phyloP scores from a whole-genome alignment of 345 rosid species.

The Eucalyptus curtisii region DNA sequence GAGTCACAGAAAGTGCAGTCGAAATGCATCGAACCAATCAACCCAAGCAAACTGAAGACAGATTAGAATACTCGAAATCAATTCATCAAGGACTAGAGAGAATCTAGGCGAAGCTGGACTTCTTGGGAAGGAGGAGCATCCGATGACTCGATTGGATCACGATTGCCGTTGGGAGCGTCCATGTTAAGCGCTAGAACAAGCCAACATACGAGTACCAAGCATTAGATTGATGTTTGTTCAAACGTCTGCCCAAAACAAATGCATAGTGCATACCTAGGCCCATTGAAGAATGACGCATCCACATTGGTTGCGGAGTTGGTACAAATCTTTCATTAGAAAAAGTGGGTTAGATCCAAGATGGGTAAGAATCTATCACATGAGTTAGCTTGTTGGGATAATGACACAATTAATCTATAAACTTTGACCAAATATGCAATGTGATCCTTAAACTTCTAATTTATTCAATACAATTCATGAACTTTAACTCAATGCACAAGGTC shows the following conservation, averaged over 20 bases:
- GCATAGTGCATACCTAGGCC: not conserved
- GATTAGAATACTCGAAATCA: not conserved
- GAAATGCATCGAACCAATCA: not conserved
- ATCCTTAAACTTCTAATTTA: too few species aligned
- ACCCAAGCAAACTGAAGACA: not conserved
- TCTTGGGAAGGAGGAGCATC: not conserved
- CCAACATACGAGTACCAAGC: not conserved
- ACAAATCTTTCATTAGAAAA: not conserved
- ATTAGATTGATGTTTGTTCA: not conserved
- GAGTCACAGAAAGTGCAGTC: not conserved
- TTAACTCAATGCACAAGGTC: fast-evolving
- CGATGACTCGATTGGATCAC: not conserved
- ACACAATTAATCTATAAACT: not conserved
- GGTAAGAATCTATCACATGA: not conserved
- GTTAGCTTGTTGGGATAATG: not conserved
- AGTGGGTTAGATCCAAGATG: not conserved
- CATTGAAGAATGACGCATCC: not conserved
- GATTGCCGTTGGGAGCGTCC: not conserved
- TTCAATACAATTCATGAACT: too few species aligned
- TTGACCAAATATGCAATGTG: too few species aligned
- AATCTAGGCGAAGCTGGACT: not conserved
- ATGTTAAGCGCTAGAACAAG: not conserved
- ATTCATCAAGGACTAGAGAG: not conserved
- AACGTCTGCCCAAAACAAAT: not conserved
- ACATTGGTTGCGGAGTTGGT: not conserved